These are phyloP conservation scores for Pterulicium gracile DNA, from an alignment of 1,284 basidiomycete species.

Conservation along the genomic window DNA sequence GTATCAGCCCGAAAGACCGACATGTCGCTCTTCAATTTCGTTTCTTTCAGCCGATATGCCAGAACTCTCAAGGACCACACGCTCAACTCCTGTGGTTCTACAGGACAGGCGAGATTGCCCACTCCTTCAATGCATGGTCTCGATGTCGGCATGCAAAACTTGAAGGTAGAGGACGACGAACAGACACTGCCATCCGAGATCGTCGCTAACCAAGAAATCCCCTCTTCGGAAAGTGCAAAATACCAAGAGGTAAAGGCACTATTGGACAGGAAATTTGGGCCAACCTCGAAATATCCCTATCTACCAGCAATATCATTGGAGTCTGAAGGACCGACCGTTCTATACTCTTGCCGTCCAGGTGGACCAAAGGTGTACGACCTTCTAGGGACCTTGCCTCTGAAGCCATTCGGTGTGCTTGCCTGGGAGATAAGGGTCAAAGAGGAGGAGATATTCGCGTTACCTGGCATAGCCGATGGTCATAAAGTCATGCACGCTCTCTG, in stretches of 20 bases:
- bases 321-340: conserved; percentile 27
- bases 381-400: conserved; percentile 42
- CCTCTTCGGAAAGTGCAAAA: not conserved
- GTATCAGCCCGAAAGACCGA: not conserved
- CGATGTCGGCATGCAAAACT: not conserved
- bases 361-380: conserved; percentile 57
- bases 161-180: not conserved
- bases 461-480: conserved; percentile 57
- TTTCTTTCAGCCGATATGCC: not conserved
- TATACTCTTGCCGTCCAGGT: conserved; percentile 52
- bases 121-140: not conserved
- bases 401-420: conserved; percentile 48
- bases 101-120: not conserved
- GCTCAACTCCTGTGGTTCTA: not conserved
- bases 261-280: conserved; percentile 32
- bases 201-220: not conserved
- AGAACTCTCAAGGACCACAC: not conserved
- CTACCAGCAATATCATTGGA: conserved; percentile 35
- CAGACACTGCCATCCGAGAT: not conserved
- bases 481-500: conserved; percentile 69
- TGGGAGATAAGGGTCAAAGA: conserved; percentile 61
- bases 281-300: conserved; percentile 41
- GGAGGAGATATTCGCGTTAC: conserved; percentile 59
- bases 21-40: not conserved
- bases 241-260: not conserved